Conservation (phyloP, 140 eudicot genomes). For the Senecio squalidus region DNA sequence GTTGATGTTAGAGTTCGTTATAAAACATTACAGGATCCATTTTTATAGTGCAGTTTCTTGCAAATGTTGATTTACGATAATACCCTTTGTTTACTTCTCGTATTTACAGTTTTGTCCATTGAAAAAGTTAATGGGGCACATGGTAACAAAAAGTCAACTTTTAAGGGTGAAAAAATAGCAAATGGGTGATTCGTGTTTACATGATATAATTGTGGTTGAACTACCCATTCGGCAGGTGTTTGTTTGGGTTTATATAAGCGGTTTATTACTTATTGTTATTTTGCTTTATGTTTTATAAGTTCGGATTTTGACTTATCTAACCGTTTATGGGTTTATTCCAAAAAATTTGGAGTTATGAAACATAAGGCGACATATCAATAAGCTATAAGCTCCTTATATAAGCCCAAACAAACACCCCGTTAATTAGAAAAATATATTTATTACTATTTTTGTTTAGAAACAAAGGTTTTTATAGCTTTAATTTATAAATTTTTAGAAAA, state of each 20-base stretch:
- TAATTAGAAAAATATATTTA: no score
- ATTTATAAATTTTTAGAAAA: no score
- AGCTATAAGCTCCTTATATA: no score
- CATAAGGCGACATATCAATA: no score
- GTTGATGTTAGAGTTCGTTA: not conserved
- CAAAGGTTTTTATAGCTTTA: no score
- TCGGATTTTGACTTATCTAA: no score
- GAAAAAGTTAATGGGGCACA: not conserved
- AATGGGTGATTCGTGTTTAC: conserved; percentile 2
- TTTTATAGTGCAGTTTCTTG: conserved; percentile 11
- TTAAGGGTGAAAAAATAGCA: not conserved
- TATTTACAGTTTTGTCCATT: not conserved
- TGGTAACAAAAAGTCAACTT: not conserved
- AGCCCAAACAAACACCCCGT: no score
- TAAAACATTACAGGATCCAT: not conserved
- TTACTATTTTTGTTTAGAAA: no score
- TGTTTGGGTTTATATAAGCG: not conserved
- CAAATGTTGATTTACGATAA: not conserved
- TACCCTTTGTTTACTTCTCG: conserved; percentile 13
- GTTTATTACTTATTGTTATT: no score
- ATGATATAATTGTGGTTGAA: conserved; percentile 1
- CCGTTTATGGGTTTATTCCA: no score
- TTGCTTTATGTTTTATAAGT: no score
- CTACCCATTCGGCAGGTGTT: not conserved
- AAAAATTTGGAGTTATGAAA: no score